Conservation (phyloP, 441 rosid species). For the Croton laevigatus region DNA sequence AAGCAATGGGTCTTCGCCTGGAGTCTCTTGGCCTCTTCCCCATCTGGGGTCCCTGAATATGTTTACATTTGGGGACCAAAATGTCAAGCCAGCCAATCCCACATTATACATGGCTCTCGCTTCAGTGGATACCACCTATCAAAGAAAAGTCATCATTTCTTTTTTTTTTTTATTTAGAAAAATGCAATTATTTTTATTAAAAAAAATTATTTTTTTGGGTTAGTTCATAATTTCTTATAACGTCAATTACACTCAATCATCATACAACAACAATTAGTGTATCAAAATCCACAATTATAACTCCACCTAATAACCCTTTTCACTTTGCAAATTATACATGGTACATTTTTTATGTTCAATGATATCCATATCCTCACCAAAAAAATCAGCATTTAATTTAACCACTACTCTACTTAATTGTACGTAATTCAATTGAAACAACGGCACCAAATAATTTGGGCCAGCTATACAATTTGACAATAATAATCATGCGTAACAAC, state of each 20-base stretch:
- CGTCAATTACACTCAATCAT: not conserved
- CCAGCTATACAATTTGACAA: not conserved
- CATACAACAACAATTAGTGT: not conserved
- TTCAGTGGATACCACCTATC: slow-evolving; percentile 86
- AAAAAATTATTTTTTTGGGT: not conserved
- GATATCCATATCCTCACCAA: not conserved
- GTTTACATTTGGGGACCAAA: slow-evolving; percentile 92
- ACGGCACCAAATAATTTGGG: not conserved
- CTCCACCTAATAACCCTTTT: not conserved
- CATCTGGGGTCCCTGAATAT: slow-evolving; percentile 97
- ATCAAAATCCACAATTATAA: not conserved
- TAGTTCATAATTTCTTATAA: not conserved
- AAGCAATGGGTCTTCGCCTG: slow-evolving; percentile 92
- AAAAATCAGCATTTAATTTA: slow-evolving; percentile 1
- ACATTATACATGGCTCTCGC: slow-evolving; percentile 98
- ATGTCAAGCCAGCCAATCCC: slow-evolving; percentile 86
- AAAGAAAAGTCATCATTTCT: not conserved
- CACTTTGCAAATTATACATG: no score
- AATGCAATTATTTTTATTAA: not conserved
- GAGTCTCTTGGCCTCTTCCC: slow-evolving; percentile 98
- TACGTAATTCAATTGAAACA: slow-evolving; percentile 7
- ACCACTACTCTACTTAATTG: not conserved
- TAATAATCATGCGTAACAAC: not conserved
- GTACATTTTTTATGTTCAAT: no score
- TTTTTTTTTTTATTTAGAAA: no score